A percentile compares a stretch with the other conserved stretches of the same genome.
Conservation (phyloP, 108 stramenopile genomes). For the Seminavis robusta region DNA sequence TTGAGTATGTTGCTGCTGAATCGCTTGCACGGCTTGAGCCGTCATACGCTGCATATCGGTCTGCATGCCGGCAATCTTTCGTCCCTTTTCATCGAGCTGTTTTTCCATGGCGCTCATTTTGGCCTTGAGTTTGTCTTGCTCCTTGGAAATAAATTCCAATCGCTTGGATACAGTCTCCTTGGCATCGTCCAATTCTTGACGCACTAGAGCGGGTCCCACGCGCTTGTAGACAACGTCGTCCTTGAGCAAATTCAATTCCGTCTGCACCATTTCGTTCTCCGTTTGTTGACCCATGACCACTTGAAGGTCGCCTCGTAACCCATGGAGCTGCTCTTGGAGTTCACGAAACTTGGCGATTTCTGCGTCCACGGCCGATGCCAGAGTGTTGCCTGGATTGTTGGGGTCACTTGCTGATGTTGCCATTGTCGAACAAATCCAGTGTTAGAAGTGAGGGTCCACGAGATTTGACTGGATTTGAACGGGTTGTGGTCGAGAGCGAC, state of each 20-base stretch:
- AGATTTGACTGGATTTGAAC: too few species aligned
- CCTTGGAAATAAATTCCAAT: constrained; percentile 79
- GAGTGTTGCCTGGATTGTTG: constrained; percentile 52
- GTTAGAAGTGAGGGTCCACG: too few species aligned
- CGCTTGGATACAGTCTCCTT: constrained; percentile 83
- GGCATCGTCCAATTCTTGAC: constrained; percentile 87
- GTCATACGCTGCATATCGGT: constrained; percentile 76
- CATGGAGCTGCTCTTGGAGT: constrained; percentile 67
- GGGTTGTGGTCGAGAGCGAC: too few species aligned
- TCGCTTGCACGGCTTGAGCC: constrained; percentile 73
- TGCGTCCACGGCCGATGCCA: constrained; percentile 78
- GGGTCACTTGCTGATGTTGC: neutral
- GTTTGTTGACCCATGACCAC: constrained; percentile 73
- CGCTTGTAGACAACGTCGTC: constrained; percentile 76
- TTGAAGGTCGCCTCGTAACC: constrained; percentile 53
- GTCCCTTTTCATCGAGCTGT: constrained; percentile 48
- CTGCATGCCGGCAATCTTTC: constrained; percentile 82
- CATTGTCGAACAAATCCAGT: too few species aligned
- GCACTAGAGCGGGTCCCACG: constrained; percentile 90
- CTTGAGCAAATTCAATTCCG: constrained; percentile 47
- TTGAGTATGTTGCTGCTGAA: constrained; percentile 45
- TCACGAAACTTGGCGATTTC: constrained; percentile 68
- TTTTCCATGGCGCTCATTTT: constrained; percentile 52
- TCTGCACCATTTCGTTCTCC: constrained; percentile 89
- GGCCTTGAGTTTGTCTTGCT: constrained; percentile 59